Evolutionary conservation across 2,329 filamentous ascomycete species (phyloP), one percentile per base, ranked within the genome.

Genomic region (Talaromyces verruculosus): DNA sequence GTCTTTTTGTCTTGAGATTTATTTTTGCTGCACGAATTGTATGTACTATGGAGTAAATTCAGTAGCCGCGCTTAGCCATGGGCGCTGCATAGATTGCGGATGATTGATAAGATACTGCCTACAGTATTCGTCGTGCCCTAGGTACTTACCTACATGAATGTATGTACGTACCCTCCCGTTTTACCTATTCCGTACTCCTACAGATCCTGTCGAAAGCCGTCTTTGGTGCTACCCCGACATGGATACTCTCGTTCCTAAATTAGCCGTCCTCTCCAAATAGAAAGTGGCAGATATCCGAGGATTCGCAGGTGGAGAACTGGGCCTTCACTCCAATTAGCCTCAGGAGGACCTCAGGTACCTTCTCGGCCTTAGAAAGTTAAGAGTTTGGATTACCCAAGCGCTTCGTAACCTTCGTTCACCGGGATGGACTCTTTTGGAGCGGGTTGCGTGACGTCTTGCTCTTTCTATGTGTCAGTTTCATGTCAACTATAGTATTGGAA

Each of bases 371-470:
- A 22, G n/a, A 15, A 4, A 22, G 25, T 19, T 33, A 30, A 57
- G 19, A 57, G 10, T 35, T 19, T 35, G 30, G 30, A 22, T 19
- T 17, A 51, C 10, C 30, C 30, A 35, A 22, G 28, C 30, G 30
- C 51, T 19, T 57, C 49, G 15, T 37, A 37, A 13, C 35, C 35
- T 30, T 53, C 51, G n/a, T 57, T 57, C 53, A 57, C 53, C 53
- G 53, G 22, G 33, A 39, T 57, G 53, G 33, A 22, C 53, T 37
- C 10, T 37, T 57, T 19, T 57, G 53, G 53, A 37, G 33, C 11
- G 53, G 10, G 53, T 57, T 57, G 53, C 53, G 33, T 57, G 53
- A 57, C 51, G n/a, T 55, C 53, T 39, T 22, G 17, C 53, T 57
- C 53, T 19, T 51, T 51, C 5, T 51, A 17, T 22, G 53, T 22